A percentile compares a stretch with the other conserved stretches of the same genome.
These are phyloP conservation scores for Oryza punctata DNA, from an alignment of 176 grass and related monocot species.

Conservation along the genomic window DNA sequence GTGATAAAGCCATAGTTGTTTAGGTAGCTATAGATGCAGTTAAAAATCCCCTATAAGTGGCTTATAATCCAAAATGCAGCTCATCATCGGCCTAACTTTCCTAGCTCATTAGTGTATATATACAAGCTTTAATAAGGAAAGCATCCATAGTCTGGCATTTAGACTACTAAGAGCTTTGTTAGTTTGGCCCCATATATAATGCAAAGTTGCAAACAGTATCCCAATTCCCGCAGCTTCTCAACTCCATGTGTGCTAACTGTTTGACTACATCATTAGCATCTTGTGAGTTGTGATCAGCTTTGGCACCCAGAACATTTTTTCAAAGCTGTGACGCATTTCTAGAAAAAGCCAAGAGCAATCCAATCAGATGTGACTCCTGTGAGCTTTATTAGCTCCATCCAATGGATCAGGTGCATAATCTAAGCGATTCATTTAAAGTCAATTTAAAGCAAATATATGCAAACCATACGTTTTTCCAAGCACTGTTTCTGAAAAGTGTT, in stretches of 20 bases:
- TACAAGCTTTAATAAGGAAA: not conserved
- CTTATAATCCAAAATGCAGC: not conserved
- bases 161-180: not conserved
- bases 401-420: not conserved
- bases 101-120: not conserved
- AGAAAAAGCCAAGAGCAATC: not conserved
- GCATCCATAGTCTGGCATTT: not conserved
- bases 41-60: not conserved
- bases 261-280: not conserved
- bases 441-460: not conserved
- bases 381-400: not conserved
- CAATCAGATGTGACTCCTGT: not conserved
- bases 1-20: not conserved
- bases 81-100: not conserved
- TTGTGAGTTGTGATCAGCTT: constrained; percentile 1
- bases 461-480: not conserved
- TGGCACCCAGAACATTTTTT: not conserved
- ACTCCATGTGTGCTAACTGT: not conserved
- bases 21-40: not conserved
- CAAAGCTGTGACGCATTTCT: not conserved
- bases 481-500: not conserved
- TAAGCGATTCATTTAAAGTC: not conserved
- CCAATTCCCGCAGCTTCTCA: not conserved
- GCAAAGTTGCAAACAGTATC: not conserved
- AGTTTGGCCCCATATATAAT: not conserved